Evolutionary conservation across 441 rosid genomes (phyloP), one percentile per base, ranked within the genome.

Genomic region (Theobroma grandiflorum): DNA sequence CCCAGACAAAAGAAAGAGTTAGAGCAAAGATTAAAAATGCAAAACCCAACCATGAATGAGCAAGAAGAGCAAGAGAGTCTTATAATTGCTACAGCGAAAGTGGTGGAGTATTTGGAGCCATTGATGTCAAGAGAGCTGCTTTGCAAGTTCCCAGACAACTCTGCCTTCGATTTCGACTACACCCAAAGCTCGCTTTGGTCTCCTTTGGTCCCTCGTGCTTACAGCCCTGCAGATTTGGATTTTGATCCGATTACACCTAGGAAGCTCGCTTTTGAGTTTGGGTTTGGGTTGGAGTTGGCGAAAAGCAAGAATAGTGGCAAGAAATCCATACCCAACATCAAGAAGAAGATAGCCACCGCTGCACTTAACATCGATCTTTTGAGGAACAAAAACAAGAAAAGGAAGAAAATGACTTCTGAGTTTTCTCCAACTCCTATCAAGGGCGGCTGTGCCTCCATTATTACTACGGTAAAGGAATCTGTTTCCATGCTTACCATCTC

Each of bases 121-220:
- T 11, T 88, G 65, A 86, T 93, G 97, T 90, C 94, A 0, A 81
- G 73, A 66, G 94, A 92, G 75, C 94, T 93, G 49, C 97, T 93
- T 78, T 86, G 84, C 84, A 95, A 91, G 81, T 95, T 95, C 86
- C 94, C 95, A 4, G 96, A 95, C 75, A 87, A 82, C 86, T 90
- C 98, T 22, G 88, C 92, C 49, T 85, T 86, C 57, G 97, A 91
- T 38, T 93, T 95, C 71, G 90, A 95, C 22, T 90, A 91, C 84
- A 65, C 91, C 18, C 94, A 92, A 84, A 93, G 98, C 90, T 93
- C 98, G 22, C 85, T 95, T 58, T 95, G 98, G 98, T 93, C 98
- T 77, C 98, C 98, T 69, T 83, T 95, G 52, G 84, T 93, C 55
- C 97, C 92, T 53, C 89, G 94, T 40, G 33, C 79, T 26, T 85